Conservation (phyloP, 2,329 filamentous ascomycete species). For the Aspergillus puulaauensis region DNA sequence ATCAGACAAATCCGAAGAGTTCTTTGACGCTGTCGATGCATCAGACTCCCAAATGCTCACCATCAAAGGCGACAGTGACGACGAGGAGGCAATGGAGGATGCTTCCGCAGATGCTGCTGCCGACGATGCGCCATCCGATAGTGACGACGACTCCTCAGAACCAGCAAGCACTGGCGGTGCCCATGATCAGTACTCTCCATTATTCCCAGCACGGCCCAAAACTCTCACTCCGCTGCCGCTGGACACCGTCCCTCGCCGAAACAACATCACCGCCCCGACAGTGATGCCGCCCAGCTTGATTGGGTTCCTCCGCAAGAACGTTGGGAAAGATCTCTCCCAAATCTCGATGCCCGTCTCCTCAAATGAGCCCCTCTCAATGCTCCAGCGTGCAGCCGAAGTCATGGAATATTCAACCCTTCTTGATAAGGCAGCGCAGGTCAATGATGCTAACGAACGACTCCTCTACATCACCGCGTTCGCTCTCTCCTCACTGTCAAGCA, state of each 20-base stretch:
- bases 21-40: constrained; percentile 84
- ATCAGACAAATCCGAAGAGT: constrained; percentile 79
- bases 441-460: constrained; percentile 67
- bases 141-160: constrained; percentile 53
- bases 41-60: constrained; percentile 68
- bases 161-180: constrained; percentile 31
- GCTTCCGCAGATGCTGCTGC: constrained; percentile 45
- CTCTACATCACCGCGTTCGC: constrained; percentile 89
- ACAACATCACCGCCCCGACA: constrained; percentile 69
- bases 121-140: constrained; percentile 64
- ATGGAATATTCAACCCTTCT: constrained; percentile 87
- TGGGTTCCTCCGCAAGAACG: constrained; percentile 92
- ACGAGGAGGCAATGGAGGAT: constrained; percentile 44
- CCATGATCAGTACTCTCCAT: constrained; percentile 41
- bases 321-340: constrained; percentile 93
- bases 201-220: constrained; percentile 77
- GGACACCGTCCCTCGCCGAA: constrained; percentile 64
- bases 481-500: constrained; percentile 78
- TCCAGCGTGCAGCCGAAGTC: constrained; percentile 87
- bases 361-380: constrained; percentile 85
- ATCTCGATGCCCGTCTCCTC: constrained; percentile 97
- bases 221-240: constrained; percentile 76
- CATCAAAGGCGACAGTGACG: constrained; percentile 71
- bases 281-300: constrained; percentile 86
- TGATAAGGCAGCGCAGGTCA: constrained; percentile 64